Base-by-base conservation (phyloP, 192 early-diverging fungal genomes). In the Backusella circina region DNA sequence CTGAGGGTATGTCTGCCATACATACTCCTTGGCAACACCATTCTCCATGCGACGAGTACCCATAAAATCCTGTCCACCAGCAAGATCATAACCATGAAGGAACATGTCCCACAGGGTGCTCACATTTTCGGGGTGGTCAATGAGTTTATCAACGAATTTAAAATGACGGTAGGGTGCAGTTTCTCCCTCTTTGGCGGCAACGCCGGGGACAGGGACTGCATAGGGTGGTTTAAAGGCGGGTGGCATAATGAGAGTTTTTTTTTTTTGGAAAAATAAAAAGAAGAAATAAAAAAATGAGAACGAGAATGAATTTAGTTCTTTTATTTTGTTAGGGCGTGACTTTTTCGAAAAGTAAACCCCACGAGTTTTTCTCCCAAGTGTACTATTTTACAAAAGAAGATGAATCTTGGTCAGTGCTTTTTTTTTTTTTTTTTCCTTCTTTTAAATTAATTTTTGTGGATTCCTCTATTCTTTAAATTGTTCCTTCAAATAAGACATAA, bases 71-170 rank as follows among this genome's bases (percentile, higher is more conserved):
- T 32, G 23, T 73, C 71, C 68, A 30, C 26, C 70, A 26, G 57
- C 70, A 30, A 87, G 75, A 21, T 82, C 84, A 54, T 89, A 84
- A 31, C 93, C 94, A 23, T 87, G 84, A 54, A 93, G 70, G 77
- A 91, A 93, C 84, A 90, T 90, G 41, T 97, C 94, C 81, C 92
- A 91, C 10, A 95, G 79, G 41, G 91, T 91, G 61, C 84, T 83
- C 32, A 91, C 80, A 5, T 77, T 81, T 5, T 70, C 74, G 31
- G 84, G 87, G 73, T 86, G 84, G 8, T 80, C 79, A 39, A 88
- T 71, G 7, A 93, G 84, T 16, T 81, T 77, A n/a, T 87, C 84
- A 37, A 80, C 81, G 23, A 81, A 84, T 32, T 82, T 80, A 72
- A 84, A 75, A 73, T 90, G 84, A 16, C 86, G 82, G 2, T 88